A percentile compares a stretch with the other conserved stretches of the same genome.
phyloP scores from a whole-genome alignment of 106 monocot species.

The Ottelia alismoides region DNA sequence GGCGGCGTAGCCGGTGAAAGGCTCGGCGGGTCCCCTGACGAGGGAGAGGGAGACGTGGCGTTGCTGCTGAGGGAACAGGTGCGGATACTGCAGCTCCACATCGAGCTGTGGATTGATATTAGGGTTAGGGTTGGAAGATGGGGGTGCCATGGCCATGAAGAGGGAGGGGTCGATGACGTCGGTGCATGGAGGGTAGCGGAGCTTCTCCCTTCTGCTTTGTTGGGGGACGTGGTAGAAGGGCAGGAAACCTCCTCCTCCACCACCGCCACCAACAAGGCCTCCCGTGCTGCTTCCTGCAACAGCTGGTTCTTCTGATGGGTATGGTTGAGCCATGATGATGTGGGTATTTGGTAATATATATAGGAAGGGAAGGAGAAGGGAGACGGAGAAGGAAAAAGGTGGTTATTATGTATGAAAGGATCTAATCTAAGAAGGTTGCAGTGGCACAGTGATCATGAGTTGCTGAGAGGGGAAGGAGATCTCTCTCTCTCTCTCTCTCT shows the following conservation, averaged over 20 bases:
- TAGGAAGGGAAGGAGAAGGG: not conserved
- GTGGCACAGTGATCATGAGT: not conserved
- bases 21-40: constrained; percentile 30
- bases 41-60: constrained; percentile 13
- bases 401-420: not conserved
- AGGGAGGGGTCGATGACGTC: constrained; percentile 4
- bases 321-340: not conserved
- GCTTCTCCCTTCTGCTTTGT: constrained; percentile 79
- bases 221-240: constrained; percentile 68
- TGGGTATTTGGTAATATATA: not conserved
- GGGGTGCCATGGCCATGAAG: not conserved
- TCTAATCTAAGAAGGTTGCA: not conserved
- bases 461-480: not conserved
- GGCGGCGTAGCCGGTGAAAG: constrained; percentile 69
- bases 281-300: not conserved
- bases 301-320: not conserved
- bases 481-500: not conserved
- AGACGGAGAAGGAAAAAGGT: not conserved
- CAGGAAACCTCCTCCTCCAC: not conserved
- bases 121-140: not conserved
- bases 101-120: constrained; percentile 6
- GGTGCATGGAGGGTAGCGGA: constrained; percentile 30
- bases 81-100: not conserved
- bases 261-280: not conserved
- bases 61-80: not conserved